These are phyloP conservation scores for Colletotrichum spinosum DNA, from an alignment of 2,329 filamentous ascomycete species.

Conservation along the genomic window DNA sequence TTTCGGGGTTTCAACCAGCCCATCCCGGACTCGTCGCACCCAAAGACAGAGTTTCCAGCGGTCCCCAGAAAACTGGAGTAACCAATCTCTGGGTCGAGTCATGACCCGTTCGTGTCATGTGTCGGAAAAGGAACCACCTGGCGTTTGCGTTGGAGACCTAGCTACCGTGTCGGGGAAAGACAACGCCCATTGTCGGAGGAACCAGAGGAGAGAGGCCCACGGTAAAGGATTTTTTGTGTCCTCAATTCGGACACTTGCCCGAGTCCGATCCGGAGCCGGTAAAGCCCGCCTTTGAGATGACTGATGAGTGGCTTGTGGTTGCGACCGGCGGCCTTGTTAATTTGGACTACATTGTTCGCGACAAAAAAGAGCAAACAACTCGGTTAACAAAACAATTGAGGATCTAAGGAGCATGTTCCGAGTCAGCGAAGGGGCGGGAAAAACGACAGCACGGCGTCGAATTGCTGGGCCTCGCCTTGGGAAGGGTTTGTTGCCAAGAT, in stretches of 20 bases:
- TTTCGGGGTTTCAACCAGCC: conserved; percentile 13
- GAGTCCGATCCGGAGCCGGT: conserved; percentile 15
- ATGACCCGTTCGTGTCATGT: conserved; percentile 31
- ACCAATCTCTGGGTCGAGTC: conserved; percentile 30
- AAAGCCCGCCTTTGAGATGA: conserved; percentile 2
- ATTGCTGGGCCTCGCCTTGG: no score
- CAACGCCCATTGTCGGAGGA: not conserved
- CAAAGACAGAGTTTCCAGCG: conserved; percentile 15
- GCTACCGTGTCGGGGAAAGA: not conserved
- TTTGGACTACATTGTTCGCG: not conserved
- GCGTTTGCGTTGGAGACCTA: not conserved
- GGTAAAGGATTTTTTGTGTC: not conserved
- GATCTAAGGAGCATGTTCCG: not conserved
- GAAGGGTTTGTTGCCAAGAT: conserved; percentile 4
- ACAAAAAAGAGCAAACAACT: not conserved
- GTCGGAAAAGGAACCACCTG: conserved; percentile 3
- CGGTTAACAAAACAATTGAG: conserved; percentile 2
- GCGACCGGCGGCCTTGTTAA: conserved; percentile 3
- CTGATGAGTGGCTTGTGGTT: conserved; percentile 4
- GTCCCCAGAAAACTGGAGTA: conserved; percentile 27
- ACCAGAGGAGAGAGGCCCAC: not conserved
- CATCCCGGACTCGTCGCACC: conserved; percentile 23
- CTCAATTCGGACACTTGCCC: conserved; percentile 7
- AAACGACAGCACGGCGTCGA: not conserved
- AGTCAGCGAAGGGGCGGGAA: not conserved